Evolutionary conservation across 257 asterid genomes (phyloP), one percentile per base, ranked within the genome.

Genomic region (Solanum etuberosum): DNA sequence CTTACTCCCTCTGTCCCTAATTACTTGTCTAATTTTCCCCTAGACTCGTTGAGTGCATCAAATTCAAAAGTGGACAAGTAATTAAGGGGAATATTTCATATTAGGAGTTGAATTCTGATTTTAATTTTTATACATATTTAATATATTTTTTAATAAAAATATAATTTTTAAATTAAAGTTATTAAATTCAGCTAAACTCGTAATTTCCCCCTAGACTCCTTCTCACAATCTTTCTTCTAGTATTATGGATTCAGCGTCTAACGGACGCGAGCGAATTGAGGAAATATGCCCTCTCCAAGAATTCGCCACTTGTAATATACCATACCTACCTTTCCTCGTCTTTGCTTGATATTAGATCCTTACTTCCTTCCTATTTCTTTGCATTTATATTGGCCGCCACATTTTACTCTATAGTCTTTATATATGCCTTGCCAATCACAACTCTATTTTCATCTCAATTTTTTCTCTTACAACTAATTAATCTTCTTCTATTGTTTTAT

Each of bases 231-330:
- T 10, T 74, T 61, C 54, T 21, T 74, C 46, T 72, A 34, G 27
- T 10, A 74, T 21, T 23, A 74, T 23, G 82, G 18, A 74, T 73
- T 35, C 7, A 38, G 21, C 59, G 57, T 6, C 10, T 13, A 42
- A 42, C 37, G n/a, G n/a, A 25, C 9, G 9, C 37, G 8, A 42
- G 63, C 18, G 11, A 25, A 54, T 78, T 54, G 63, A 42, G 84
- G 25, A 42, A 77, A 40, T 25, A 21, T 42, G 25, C 37, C 15
- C 35, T 40, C 83, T 77, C 83, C 83, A 76, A 76, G 59, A 76
- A 76, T 38, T n/a, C 40, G 83, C 83, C 83, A 76, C 59, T n/a
- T 76, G 83, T 70, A 68, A 31, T 70, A 31, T 70, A n/a, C 48
- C 59, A 40, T 40, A 73, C 81, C 81, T 7, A 74, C 83, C 54